phyloP scores from a whole-genome alignment of 176 grass and related monocot genomes.

The Leersia perrieri region DNA sequence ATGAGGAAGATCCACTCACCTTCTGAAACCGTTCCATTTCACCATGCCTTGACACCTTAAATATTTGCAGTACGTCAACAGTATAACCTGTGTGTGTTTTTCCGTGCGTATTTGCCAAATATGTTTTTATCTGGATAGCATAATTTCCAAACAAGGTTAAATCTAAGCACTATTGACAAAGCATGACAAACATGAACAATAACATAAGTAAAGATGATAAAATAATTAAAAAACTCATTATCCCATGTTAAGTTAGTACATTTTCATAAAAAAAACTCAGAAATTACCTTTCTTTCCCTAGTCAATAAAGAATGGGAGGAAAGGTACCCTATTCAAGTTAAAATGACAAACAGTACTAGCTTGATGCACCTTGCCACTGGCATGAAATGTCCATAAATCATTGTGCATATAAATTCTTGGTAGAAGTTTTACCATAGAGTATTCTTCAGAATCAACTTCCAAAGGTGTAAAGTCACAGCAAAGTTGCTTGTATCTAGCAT shows the following conservation, averaged over 20 bases:
- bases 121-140: constrained; percentile 70
- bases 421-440: constrained; percentile 70
- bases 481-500: constrained; percentile 75
- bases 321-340: not conserved
- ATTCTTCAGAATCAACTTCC: constrained; percentile 68
- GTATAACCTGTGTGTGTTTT: constrained; percentile 81
- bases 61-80: constrained; percentile 83
- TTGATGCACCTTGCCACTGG: constrained; percentile 4
- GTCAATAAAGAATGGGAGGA: constrained; percentile 8
- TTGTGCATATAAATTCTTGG: constrained; percentile 11
- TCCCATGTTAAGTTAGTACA: not conserved
- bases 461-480: constrained; percentile 70
- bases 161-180: not conserved
- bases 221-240: not conserved
- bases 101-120: constrained; percentile 78
- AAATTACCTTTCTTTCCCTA: not conserved
- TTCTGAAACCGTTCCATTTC: constrained; percentile 73
- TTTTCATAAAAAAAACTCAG: not conserved
- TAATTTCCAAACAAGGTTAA: not conserved
- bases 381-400: not conserved
- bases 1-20: constrained; percentile 45
- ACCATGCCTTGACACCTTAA: constrained; percentile 74
- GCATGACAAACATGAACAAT: constrained; percentile 15
- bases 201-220: constrained; percentile 4
- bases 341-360: not conserved